phyloP scores from a whole-genome alignment of 208 protist genomes.

The Angomonas deanei region DNA sequence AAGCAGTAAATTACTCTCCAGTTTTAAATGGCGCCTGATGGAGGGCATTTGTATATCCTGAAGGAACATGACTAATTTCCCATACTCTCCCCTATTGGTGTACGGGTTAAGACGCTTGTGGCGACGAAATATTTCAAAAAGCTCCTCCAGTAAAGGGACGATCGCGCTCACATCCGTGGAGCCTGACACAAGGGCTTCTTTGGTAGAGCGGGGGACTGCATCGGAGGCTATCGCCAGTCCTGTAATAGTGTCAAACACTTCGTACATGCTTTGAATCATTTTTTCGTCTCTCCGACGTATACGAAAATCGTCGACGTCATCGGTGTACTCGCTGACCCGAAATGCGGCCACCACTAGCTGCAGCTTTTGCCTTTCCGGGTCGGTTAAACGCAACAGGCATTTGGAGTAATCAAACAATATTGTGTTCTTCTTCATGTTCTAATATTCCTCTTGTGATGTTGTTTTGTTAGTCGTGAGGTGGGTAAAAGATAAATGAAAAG shows the following conservation, averaged over 20 bases:
- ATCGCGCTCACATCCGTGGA: constrained; percentile 25
- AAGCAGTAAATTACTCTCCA: constrained; percentile 51
- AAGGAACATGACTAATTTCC: constrained; percentile 96
- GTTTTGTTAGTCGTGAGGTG: not conserved
- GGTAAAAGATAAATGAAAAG: constrained; percentile 13
- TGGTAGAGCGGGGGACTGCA: constrained; percentile 46
- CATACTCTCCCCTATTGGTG: constrained; percentile 91
- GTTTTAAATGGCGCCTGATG: constrained; percentile 38
- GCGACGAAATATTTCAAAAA: constrained; percentile 94
- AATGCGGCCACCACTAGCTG: constrained; percentile 81
- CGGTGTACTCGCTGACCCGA: constrained; percentile 87
- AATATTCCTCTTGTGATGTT: not conserved
- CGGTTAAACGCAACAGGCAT: constrained; percentile 58
- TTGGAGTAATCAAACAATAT: constrained; percentile 8
- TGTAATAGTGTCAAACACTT: constrained; percentile 75
- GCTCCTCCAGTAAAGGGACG: constrained; percentile 68
- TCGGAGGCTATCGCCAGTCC: constrained; percentile 77
- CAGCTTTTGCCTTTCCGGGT: constrained; percentile 76
- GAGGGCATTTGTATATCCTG: constrained; percentile 84
- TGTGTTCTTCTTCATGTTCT: constrained; percentile 10
- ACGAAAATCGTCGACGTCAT: constrained; percentile 81
- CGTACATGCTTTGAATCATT: constrained; percentile 52
- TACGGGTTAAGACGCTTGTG: constrained; percentile 97
- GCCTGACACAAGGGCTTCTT: constrained; percentile 43
- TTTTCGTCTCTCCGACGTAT: constrained; percentile 39